Evolutionary conservation across 768 basidiomycete species (phyloP).

Genomic region (Hemileccinum impolitum): DNA sequence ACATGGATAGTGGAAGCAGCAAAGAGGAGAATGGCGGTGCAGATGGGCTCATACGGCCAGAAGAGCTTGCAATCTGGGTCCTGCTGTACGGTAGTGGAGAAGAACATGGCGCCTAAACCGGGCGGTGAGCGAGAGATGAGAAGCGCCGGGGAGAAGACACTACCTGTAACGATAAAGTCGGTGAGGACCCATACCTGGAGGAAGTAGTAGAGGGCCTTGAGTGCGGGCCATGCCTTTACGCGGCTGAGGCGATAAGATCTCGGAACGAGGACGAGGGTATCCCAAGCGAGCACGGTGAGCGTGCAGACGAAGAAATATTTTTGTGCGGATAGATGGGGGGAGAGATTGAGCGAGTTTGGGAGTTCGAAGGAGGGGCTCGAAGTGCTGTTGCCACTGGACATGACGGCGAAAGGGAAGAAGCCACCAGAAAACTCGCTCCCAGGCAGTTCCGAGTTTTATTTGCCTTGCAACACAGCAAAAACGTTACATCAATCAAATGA

Average conservation of each 20-base stretch:
- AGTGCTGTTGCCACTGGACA: constrained; percentile 16
- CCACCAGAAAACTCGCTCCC: no score
- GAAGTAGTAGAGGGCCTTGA: constrained; percentile 76
- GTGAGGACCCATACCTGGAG: constrained; percentile 73
- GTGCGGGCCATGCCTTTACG: constrained; percentile 63
- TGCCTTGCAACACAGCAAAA: constrained; percentile 16
- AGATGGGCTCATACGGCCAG: constrained; percentile 84
- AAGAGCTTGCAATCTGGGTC: constrained; percentile 57
- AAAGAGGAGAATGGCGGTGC: constrained; percentile 70
- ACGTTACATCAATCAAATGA: constrained; percentile 18
- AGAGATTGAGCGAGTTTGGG: constrained; percentile 67
- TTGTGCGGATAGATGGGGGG: constrained; percentile 78
- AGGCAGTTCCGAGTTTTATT: constrained; percentile 5
- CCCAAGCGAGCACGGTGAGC: constrained; percentile 87
- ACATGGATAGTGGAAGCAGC: constrained; percentile 75
- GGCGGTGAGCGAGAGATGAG: constrained; percentile 1
- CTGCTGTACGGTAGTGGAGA: constrained; percentile 66
- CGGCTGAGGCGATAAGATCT: constrained; percentile 71
- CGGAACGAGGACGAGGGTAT: constrained; percentile 80
- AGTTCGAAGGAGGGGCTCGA: constrained; percentile 22
- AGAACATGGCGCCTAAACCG: constrained; percentile 70
- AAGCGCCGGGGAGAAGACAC: constrained; percentile 11
- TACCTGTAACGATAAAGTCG: constrained; percentile 76
- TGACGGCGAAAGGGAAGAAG: constrained; percentile 1
- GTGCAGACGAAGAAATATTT: constrained; percentile 91